phyloP scores from a whole-genome alignment of 2,329 filamentous ascomycete species.

The Colletotrichum lindemuthianum region DNA sequence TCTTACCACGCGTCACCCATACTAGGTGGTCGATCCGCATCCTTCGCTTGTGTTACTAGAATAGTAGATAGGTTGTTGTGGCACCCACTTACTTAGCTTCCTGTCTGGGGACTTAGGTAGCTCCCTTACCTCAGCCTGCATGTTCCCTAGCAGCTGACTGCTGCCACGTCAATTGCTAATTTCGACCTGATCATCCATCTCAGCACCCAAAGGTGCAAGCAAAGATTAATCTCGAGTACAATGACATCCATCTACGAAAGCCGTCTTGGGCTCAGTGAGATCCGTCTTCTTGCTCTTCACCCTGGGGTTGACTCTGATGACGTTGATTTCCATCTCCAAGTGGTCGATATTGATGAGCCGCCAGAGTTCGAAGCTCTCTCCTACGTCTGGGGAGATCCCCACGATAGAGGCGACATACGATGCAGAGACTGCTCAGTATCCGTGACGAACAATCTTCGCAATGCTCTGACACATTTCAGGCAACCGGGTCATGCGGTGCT shows the following conservation, averaged over 20 bases:
- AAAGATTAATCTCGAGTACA: too few relatives aligned
- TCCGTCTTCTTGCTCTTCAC: slow-evolving; percentile 3
- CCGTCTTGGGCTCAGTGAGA: background rate
- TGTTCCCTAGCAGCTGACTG: too few relatives aligned
- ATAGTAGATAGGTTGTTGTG: too few relatives aligned
- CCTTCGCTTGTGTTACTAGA: too few relatives aligned
- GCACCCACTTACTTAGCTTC: too few relatives aligned
- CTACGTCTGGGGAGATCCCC: slow-evolving; percentile 10
- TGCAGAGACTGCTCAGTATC: slow-evolving; percentile 3
- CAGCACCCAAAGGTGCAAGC: too few relatives aligned
- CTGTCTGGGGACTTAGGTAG: too few relatives aligned
- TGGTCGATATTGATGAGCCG: background rate
- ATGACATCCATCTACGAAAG: background rate
- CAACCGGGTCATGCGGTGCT: background rate
- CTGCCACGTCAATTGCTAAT: too few relatives aligned
- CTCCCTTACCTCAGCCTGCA: too few relatives aligned
- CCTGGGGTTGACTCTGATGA: background rate
- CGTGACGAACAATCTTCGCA: slow-evolving; percentile 35
- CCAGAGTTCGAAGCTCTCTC: slow-evolving; percentile 7
- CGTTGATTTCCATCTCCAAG: background rate
- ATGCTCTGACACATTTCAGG: slow-evolving; percentile 36
- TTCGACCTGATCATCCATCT: too few relatives aligned
- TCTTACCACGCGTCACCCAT: too few relatives aligned
- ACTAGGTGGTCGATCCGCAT: too few relatives aligned
- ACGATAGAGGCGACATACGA: background rate